These are phyloP conservation scores for Diplodia sapinea DNA, from an alignment of 2,329 filamentous ascomycete genomes.

Conservation along the genomic window DNA sequence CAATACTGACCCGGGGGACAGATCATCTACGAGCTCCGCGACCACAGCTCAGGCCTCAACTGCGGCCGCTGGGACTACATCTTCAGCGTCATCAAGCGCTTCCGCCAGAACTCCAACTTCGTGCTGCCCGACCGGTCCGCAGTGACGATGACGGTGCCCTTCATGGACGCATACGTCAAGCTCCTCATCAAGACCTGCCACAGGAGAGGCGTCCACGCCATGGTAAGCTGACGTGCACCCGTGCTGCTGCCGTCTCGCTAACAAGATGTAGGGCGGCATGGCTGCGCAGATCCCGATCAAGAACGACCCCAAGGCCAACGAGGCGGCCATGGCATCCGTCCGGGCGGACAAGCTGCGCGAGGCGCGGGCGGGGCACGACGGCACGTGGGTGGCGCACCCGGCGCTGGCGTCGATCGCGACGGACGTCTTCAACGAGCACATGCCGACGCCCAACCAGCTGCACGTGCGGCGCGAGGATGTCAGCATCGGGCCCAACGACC, in stretches of 20 bases:
- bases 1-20: constrained; percentile 34
- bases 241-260: constrained; percentile 41
- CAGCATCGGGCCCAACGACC: constrained; percentile 80
- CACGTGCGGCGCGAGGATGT: constrained; percentile 91
- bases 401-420: constrained; percentile 85
- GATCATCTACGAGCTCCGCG: constrained; percentile 98
- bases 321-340: constrained; percentile 90
- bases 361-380: constrained; percentile 92
- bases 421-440: constrained; percentile 96
- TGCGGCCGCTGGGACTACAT: constrained; percentile 99
- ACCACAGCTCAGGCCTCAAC: constrained; percentile 95
- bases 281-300: constrained; percentile 99
- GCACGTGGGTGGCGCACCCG: constrained; percentile 96
- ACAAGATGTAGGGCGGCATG: constrained; percentile 72
- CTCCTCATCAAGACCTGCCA: constrained; percentile 98
- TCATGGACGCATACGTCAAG: constrained; percentile 98
- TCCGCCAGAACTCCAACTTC: constrained; percentile 92
- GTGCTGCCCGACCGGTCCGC: constrained; percentile 87
- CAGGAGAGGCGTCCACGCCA: constrained; percentile 93
- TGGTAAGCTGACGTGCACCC: constrained; percentile 55
- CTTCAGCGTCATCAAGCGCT: constrained; percentile 99
- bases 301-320: constrained; percentile 87
- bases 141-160: constrained; percentile 97
- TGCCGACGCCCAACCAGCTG: constrained; percentile 98
- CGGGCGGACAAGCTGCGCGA: constrained; percentile 96